Evolutionary conservation across 2,329 filamentous ascomycete genomes (phyloP).

Genomic region (Raffaelea ambrosiae): DNA sequence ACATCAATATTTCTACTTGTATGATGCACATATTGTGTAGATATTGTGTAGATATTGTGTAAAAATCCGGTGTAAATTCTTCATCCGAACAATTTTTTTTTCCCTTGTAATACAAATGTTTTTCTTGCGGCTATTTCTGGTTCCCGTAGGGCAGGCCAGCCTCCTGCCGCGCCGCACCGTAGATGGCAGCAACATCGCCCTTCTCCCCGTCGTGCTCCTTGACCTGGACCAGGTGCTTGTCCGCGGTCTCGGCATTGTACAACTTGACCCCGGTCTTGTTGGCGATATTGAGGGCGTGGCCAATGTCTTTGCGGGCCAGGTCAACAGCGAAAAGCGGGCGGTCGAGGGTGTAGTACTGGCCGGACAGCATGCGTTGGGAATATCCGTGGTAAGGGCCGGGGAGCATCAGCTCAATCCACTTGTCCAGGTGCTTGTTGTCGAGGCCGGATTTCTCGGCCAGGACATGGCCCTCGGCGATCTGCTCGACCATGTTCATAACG

Average conservation of each 20-base stretch:
- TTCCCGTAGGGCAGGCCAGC: slow-evolving; percentile 69
- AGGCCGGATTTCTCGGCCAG: slow-evolving; percentile 75
- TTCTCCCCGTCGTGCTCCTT: slow-evolving; percentile 57
- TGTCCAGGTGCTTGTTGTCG: slow-evolving; percentile 59
- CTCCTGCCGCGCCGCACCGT: slow-evolving; percentile 69
- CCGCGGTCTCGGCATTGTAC: slow-evolving; percentile 56
- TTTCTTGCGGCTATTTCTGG: no score
- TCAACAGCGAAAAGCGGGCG: slow-evolving; percentile 79
- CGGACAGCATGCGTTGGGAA: slow-evolving; percentile 61
- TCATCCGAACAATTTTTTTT: no score
- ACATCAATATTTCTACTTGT: no score
- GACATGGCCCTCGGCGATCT: slow-evolving; percentile 68
- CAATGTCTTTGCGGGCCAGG: slow-evolving; percentile 72
- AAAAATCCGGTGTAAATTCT: no score
- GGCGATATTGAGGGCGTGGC: slow-evolving; percentile 64
- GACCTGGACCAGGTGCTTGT: slow-evolving; percentile 60
- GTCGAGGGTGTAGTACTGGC: slow-evolving; percentile 68
- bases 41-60: no score
- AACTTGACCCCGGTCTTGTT: slow-evolving; percentile 52
- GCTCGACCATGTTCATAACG: slow-evolving; percentile 72
- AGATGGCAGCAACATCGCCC: slow-evolving; percentile 76
- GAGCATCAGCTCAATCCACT: slow-evolving; percentile 65
- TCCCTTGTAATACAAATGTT: no score
- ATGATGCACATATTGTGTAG: no score
- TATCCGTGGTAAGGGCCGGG: slow-evolving; percentile 70